Base-by-base conservation (phyloP, 2,329 filamentous ascomycete genomes). In the Albifimbria verrucaria region DNA sequence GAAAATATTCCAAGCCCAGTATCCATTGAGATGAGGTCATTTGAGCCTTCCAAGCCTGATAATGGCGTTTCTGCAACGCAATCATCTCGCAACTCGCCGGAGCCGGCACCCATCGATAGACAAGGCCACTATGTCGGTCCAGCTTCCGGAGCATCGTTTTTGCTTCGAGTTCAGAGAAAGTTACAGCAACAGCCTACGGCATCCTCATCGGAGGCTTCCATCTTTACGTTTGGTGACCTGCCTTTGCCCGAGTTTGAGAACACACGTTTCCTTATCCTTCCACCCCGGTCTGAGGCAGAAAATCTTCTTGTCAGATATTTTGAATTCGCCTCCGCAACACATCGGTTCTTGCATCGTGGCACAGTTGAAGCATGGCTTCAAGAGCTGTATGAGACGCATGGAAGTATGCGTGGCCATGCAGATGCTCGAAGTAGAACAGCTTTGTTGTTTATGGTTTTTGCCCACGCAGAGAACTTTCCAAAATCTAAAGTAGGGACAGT, bases 311-410 rank as follows among this genome's bases (percentile, higher is more conserved):
- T 69, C 21, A 64, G 77, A 12, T 83, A 82, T 52, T 82, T 82
- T 59, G 79, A 82, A 47, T 79, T 78, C 53, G 77, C 78, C 3
- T 75, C 80, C 23, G 78, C 80, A 3, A 82, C 80, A 0, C 79
- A 82, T 55, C 71, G 79, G 1, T 81, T 81, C 54, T 61, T 82
- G 26, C 78, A 82, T 58, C 68, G 78, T 2, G 74, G 75, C 0
- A 77, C 73, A 2, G 72, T 81, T 2, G 72, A 78, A 52, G 53
- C 59, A 9, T 80, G 77, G 76, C 61, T 76, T 6, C 65, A 71
- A 26, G 64, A 75, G 20, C 69, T 76, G 41, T 68, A 71, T 46
- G 64, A 65, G 6, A 70, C 57, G 1, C 50, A 61, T 20, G 64
- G 63, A 5, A 53, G 51, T 2, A 64, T 65, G 63, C 52, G 52